Evolutionary conservation across 2,329 filamentous ascomycete genomes (phyloP), one percentile per base, ranked within the genome.

Genomic region (Pyricularia sp.): DNA sequence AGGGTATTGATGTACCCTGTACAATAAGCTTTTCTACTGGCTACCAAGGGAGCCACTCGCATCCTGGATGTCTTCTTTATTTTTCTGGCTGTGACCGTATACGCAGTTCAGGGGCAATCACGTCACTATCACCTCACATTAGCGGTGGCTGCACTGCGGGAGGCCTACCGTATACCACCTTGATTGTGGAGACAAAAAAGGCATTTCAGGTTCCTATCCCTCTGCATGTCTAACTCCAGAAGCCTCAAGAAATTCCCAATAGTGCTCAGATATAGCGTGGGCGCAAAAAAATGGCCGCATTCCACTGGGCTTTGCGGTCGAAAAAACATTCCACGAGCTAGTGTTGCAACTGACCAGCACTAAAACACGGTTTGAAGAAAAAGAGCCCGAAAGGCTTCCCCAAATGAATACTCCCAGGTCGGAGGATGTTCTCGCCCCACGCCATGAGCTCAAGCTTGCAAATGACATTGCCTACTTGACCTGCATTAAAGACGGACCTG

Each of bases 21-120:
- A 49, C 5, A 49, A 49, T 49, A 49, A 49, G 40, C 19, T 49
- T 49, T 49, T 49, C 33, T 19, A 49, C 7, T 49, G 40, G 40
- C 9, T 49, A 49, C 40, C 40, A 49, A 19, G 40, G 40, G 40
- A 49, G 40, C 40, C 40, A 49, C 40, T n/a, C 40, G 40, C 40
- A 49, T n/a, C 19, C 40, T 49, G 40, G 40, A 49, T 49, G 40
- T 49, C 40, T 49, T 49, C 40, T 49, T 49, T 49, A n/a, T 49
- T 49, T 49, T 49, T n/a, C 40, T 49, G 40, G 40, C 40, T 49
- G 68, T 49, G 78, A 70, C 24, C 76, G 72, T 49, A 13, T 49
- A 49, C 8, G 40, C 5, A 49, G 40, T 49, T 49, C 40, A 49
- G 40, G 40, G n/a, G 40, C 40, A 49, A 49, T 49, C 40, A 49